Conservation (phyloP, 208 protist species). For the Novymonas esmeraldas region DNA sequence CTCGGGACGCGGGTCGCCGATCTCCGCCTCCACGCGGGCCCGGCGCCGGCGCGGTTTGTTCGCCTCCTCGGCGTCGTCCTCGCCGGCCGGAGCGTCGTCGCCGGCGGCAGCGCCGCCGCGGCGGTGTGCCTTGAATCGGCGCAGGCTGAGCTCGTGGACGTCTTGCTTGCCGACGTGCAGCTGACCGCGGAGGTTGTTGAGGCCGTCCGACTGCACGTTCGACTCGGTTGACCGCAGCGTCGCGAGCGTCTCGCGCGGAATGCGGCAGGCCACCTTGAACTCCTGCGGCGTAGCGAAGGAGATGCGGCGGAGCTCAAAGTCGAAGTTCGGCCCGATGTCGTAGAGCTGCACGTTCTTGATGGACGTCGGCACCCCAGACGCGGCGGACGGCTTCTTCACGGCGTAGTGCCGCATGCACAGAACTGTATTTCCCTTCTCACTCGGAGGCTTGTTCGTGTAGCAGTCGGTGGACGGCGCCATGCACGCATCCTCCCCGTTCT, state of each 20-base stretch:
- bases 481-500: slow-evolving; percentile 75
- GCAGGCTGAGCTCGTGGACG: slow-evolving; percentile 71
- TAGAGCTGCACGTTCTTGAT: slow-evolving; percentile 68
- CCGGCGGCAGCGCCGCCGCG: slow-evolving; percentile 4
- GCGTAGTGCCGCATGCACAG: slow-evolving; percentile 89
- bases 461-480: slow-evolving; percentile 74
- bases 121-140: slow-evolving; percentile 85
- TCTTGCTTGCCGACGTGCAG: slow-evolving; percentile 87
- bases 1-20: slow-evolving; percentile 13
- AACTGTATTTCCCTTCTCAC: slow-evolving; percentile 55
- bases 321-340: slow-evolving; percentile 88
- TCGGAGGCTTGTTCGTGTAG: slow-evolving; percentile 59
- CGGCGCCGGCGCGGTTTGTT: slow-evolving; percentile 19
- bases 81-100: neutral
- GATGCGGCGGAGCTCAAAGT: slow-evolving; percentile 76
- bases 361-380: slow-evolving; percentile 37
- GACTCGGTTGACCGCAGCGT: slow-evolving; percentile 59
- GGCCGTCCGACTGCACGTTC: slow-evolving; percentile 73
- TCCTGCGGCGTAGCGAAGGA: slow-evolving; percentile 76
- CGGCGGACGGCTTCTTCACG: slow-evolving; percentile 67
- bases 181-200: slow-evolving; percentile 83
- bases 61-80: slow-evolving; percentile 8
- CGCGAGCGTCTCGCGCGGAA: slow-evolving; percentile 65
- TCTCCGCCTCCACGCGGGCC: slow-evolving; percentile 9
- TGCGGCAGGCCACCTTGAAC: slow-evolving; percentile 75